Evolutionary conservation across 2,329 filamentous ascomycete species (phyloP).

Genomic region (Macrophomina phaseolina): DNA sequence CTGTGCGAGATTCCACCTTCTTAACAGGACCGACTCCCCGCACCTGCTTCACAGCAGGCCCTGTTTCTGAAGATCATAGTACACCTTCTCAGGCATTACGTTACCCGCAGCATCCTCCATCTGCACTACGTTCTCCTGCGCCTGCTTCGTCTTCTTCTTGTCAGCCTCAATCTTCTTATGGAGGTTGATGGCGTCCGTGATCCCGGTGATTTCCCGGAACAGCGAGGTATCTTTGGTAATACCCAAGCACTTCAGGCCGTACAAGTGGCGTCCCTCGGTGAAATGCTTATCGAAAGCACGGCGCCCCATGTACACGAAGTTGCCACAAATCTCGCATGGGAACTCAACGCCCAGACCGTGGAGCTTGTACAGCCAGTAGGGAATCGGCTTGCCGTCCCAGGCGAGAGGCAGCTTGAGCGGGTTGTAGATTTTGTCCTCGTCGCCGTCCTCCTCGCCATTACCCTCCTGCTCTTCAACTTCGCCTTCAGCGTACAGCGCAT

Average conservation of each 20-base stretch:
- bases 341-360: conserved; percentile 96
- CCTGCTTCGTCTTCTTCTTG: conserved; percentile 75
- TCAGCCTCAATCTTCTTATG: conserved; percentile 95
- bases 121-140: conserved; percentile 86
- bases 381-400: conserved; percentile 99
- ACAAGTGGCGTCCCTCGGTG: conserved; percentile 89
- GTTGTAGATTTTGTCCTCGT: conserved; percentile 88
- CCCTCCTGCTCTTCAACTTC: conserved; percentile 55
- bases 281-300: conserved; percentile 99
- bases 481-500: conserved; percentile 76
- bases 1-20: conserved; percentile 18
- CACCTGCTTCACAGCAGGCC: conserved; percentile 68
- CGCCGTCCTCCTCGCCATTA: conserved; percentile 70
- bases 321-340: conserved; percentile 85
- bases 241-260: conserved; percentile 90
- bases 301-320: conserved; percentile 98
- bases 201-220: conserved; percentile 92
- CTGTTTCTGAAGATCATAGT: conserved; percentile 92
- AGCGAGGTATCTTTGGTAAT: conserved; percentile 76
- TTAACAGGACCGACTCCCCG: neutral
- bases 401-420: conserved; percentile 92
- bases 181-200: conserved; percentile 83
- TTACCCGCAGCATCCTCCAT: conserved; percentile 99
- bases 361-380: conserved; percentile 91
- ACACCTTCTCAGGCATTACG: conserved; percentile 99